Percentiles rank a stretch among this genome's conserved stretches.
Evolutionary conservation across 805 yeast species (phyloP).

Genomic region (Yamadazyma akitaensis): DNA sequence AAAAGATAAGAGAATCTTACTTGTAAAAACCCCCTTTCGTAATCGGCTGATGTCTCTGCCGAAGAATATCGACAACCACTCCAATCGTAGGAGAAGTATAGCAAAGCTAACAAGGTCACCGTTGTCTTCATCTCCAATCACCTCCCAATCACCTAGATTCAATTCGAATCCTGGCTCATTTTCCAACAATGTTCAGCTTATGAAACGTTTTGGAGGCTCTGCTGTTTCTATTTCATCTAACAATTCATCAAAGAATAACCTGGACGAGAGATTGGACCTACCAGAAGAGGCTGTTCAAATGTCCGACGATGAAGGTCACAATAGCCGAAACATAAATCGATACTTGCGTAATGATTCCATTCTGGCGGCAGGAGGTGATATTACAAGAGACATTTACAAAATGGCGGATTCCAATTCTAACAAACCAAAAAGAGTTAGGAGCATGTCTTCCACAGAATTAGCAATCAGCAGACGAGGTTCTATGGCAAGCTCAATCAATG

Average conservation of each 20-base stretch:
- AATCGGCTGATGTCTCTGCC: constrained; percentile 16
- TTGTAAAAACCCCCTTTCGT: not conserved
- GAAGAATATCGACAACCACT: constrained; percentile 12
- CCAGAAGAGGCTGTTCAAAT: not conserved
- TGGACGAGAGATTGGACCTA: not conserved
- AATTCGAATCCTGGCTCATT: constrained; percentile 10
- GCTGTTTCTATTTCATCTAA: constrained; percentile 8
- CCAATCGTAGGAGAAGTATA: constrained; percentile 21
- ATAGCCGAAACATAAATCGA: not conserved
- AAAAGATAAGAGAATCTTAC: not conserved
- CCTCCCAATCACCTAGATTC: constrained; percentile 18
- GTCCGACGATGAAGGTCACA: constrained; percentile 4
- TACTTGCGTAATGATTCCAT: constrained; percentile 16
- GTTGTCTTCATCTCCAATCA: constrained; percentile 20
- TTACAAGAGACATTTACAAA: constrained; percentile 47
- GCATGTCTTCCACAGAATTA: constrained; percentile 24
- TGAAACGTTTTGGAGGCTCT: constrained; percentile 14
- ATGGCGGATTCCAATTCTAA: constrained; percentile 14
- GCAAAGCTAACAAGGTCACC: constrained; percentile 32
- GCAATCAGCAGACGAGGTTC: constrained; percentile 50
- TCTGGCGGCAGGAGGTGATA: constrained; percentile 48
- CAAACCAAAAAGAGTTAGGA: constrained; percentile 16
- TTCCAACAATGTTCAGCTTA: constrained; percentile 17
- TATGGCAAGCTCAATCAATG: constrained; percentile 62
- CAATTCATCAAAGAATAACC: constrained; percentile 12